Base-by-base conservation (phyloP, 257 asterid genomes). In the Plantago ovata region DNA sequence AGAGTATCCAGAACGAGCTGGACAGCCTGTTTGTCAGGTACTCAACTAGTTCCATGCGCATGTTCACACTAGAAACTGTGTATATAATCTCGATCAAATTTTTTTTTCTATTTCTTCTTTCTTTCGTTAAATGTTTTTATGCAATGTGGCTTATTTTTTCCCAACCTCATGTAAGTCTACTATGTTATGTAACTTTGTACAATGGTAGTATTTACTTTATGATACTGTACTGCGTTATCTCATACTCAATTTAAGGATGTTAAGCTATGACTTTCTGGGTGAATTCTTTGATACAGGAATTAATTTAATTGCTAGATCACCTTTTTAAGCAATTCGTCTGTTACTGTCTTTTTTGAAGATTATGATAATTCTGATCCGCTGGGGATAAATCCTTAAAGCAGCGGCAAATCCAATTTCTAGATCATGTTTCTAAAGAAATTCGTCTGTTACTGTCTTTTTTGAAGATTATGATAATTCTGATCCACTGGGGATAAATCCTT, bases 1-100 rank as follows among this genome's bases (percentile, higher is more conserved):
- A 21, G 89, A 72, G 63, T 73, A 68, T 61, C 86, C 92, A 0
- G 86, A 83, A 62, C 84, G 92, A 41, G 72, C 46, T 62, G 95
- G 89, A 63, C 95, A 85, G 65, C 78, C 76, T 42, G 66, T 70
- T 53, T 85, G 95, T 72, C 92, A 83, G 92, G 95, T 85, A 78
- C 2, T 65, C 7, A 28, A 6, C 33, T 54, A 55, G 10, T 33
- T 65, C 42, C 43, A 38, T 58, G 47, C 24, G 18, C 39, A 22
- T 6, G 28, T 11, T 10, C 56, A 9, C 8, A 47, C n/a, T 50
- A 50, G 16, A 46, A 15, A 18, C 50, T 65, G 57, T 51, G 51
- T 13, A 33, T 13, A 33, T 38, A 28, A 28, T 28, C 36, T 28
- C 4, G 7, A 28, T 3, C 4, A 8, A 24, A 24, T 24, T 2